Evolutionary conservation across 2,329 filamentous ascomycete genomes (phyloP).

Genomic region (Fusarium equiseti): DNA sequence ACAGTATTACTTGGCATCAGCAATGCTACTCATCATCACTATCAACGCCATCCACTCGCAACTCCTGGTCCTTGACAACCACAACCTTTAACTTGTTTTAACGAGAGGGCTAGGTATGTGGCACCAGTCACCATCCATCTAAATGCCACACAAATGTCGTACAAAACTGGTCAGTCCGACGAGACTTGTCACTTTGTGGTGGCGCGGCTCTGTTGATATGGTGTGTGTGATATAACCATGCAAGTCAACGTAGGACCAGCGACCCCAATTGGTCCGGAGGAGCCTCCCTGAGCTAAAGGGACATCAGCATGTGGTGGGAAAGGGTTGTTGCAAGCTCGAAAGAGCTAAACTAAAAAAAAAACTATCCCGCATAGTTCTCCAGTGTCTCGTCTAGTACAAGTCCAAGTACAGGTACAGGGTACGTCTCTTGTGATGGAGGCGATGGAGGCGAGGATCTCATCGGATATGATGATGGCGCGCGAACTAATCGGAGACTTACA

Average conservation of each 20-base stretch:
- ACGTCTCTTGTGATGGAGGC: not conserved
- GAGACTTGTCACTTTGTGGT: slow-evolving; percentile 21
- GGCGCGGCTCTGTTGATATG: slow-evolving; percentile 27
- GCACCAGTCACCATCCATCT: slow-evolving; percentile 33
- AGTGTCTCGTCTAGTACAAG: not conserved
- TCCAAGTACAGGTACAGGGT: not conserved
- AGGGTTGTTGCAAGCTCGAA: slow-evolving; percentile 23
- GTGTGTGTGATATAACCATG: slow-evolving; percentile 12
- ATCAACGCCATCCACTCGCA: slow-evolving; percentile 6
- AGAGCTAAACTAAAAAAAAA: slow-evolving; percentile 30
- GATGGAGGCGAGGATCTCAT: not conserved
- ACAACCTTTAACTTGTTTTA: not conserved
- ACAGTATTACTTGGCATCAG: not conserved
- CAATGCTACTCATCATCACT: not conserved
- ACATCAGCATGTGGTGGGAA: slow-evolving; percentile 23
- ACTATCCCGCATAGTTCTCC: slow-evolving; percentile 13
- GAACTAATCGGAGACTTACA: not conserved
- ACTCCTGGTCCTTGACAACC: not conserved
- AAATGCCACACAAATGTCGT: slow-evolving; percentile 26
- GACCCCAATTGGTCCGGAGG: slow-evolving; percentile 16
- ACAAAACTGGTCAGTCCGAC: slow-evolving; percentile 17
- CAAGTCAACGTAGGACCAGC: slow-evolving; percentile 7
- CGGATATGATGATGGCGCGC: no score
- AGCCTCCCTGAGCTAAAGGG: slow-evolving; percentile 4
- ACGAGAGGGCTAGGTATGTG: slow-evolving; percentile 21